Evolutionary conservation across 2,329 filamentous ascomycete species (phyloP).

Genomic region (Cryphonectria japonica): DNA sequence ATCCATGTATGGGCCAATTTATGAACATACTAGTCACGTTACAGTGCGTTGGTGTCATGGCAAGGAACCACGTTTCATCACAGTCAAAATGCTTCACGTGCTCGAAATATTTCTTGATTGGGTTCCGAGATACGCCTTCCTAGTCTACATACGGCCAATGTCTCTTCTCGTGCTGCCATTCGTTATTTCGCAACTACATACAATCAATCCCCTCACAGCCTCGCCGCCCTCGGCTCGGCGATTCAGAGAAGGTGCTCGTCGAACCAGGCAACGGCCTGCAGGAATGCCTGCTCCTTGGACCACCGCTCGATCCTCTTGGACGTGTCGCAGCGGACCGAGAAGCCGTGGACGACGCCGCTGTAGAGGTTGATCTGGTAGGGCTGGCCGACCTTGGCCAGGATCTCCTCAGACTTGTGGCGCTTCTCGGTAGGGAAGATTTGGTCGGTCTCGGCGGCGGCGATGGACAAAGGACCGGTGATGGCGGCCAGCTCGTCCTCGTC

Average conservation of each 20-base stretch:
- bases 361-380: conserved; percentile 80
- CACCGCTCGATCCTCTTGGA: conserved; percentile 62
- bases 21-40: not conserved
- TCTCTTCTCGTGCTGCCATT: not conserved
- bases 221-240: not conserved
- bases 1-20: no score
- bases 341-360: conserved; percentile 73
- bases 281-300: conserved; percentile 81
- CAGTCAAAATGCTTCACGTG: not conserved
- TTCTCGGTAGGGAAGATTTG: conserved; percentile 66
- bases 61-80: not conserved
- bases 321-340: conserved; percentile 70
- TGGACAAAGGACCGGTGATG: conserved; percentile 70
- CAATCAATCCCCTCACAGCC: not conserved
- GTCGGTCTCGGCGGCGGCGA: conserved; percentile 68
- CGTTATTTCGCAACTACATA: not conserved
- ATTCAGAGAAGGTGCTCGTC: conserved; percentile 57
- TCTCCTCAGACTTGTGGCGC: conserved; percentile 67
- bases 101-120: not conserved
- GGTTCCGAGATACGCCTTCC: not conserved
- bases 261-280: conserved; percentile 80
- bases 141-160: no score
- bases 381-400: conserved; percentile 58
- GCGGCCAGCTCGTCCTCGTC: conserved; percentile 66
- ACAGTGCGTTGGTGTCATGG: not conserved